Conservation (phyloP, 2,329 filamentous ascomycete species). For the Fusarium armeniacum region DNA sequence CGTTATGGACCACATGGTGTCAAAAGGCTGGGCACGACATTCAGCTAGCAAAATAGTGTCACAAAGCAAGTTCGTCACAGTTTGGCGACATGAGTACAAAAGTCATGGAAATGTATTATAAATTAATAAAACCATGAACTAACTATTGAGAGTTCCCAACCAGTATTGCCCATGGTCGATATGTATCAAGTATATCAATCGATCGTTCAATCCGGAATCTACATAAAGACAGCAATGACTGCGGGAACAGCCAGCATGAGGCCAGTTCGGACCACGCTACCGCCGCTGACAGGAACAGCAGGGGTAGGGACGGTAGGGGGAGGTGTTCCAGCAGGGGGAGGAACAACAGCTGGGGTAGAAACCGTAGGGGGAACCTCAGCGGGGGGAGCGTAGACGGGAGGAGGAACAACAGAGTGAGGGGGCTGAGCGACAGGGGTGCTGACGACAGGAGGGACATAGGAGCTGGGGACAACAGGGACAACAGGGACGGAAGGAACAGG, state of each 20-base stretch:
- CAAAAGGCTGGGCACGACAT: no score
- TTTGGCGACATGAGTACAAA: no score
- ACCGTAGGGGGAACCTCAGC: not conserved
- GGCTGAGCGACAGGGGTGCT: slow-evolving; percentile 11
- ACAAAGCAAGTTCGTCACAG: no score
- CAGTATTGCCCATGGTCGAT: slow-evolving; percentile 6
- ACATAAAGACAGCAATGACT: slow-evolving; percentile 34
- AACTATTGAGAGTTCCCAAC: slow-evolving; percentile 10
- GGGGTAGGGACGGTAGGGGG: slow-evolving; percentile 15
- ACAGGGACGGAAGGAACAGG: slow-evolving; percentile 13
- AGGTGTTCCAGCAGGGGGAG: slow-evolving; percentile 20
- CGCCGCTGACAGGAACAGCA: slow-evolving; percentile 30
- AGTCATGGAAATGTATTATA: slow-evolving; percentile 20
- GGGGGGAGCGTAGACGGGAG: not conserved
- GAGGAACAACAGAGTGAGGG: not conserved
- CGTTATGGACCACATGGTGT: not conserved
- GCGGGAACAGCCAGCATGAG: slow-evolving; percentile 34
- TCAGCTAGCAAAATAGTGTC: no score
- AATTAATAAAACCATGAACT: slow-evolving; percentile 32
- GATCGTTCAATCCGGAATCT: slow-evolving; percentile 10
- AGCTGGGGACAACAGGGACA: slow-evolving; percentile 5
- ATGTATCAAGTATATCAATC: slow-evolving; percentile 12
- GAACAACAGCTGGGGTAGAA: not conserved
- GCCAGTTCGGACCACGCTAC: slow-evolving; percentile 24
- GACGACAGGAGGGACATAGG: slow-evolving; percentile 14